Percentiles rank a stretch among this genome's conserved stretches.
phyloP scores from a whole-genome alignment of 768 basidiomycete species.

The Amanita thiersii region DNA sequence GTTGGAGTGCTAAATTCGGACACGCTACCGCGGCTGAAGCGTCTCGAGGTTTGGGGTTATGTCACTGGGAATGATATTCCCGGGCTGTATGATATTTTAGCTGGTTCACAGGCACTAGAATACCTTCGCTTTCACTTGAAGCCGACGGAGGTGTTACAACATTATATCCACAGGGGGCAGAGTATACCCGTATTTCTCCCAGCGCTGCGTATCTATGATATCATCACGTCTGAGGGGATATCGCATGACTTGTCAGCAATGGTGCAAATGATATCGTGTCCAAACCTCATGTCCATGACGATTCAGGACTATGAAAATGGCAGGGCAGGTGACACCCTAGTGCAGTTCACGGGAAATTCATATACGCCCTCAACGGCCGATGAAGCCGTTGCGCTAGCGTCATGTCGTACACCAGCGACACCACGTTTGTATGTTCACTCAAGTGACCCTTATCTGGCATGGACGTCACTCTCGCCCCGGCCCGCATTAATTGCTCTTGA shows the following conservation, averaged over 20 bases:
- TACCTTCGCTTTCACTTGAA: conserved; percentile 21
- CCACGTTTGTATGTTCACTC: conserved; percentile 14
- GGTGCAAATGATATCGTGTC: conserved; percentile 18
- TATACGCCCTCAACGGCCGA: conserved; percentile 3
- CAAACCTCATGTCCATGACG: conserved; percentile 17
- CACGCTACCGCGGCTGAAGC: conserved; percentile 15
- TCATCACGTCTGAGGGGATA: conserved; percentile 25
- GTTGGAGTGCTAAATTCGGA: conserved; percentile 15
- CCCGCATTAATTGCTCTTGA: conserved; percentile 18
- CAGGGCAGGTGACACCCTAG: conserved; percentile 11
- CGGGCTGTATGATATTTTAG: conserved; percentile 17
- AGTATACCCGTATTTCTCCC: conserved; percentile 18
- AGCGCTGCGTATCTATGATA: conserved; percentile 15
- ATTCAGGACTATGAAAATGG: conserved; percentile 16
- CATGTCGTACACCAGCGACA: neutral
- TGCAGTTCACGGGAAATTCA: conserved; percentile 13
- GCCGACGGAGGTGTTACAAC: conserved; percentile 14
- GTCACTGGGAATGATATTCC: conserved; percentile 20
- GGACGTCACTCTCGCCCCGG: conserved; percentile 11
- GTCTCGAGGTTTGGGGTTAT: conserved; percentile 21
- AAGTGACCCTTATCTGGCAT: conserved; percentile 16
- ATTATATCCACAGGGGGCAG: neutral
- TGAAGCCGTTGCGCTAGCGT: neutral
- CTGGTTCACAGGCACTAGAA: conserved; percentile 15
- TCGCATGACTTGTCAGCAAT: conserved; percentile 16